Base-by-base conservation (phyloP, 2,329 filamentous ascomycete genomes). In the Epichloe festucae region DNA sequence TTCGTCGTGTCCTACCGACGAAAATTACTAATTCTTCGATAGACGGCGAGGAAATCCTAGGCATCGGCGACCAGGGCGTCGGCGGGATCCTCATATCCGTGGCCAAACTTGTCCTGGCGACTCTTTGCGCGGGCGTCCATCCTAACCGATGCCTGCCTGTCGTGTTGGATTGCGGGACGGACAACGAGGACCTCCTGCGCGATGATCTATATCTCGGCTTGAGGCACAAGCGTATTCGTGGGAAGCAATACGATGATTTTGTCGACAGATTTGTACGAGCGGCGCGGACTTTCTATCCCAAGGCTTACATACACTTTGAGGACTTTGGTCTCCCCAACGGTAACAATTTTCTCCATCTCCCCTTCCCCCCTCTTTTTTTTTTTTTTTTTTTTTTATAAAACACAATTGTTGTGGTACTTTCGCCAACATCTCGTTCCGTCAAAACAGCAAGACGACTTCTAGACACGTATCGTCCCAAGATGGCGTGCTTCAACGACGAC, bases 401-500 rank as follows among this genome's bases (percentile, higher is more conserved):
- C 17, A 21, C n/a, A 12, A 12, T 6, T 42, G n/a, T 12, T 21
- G 40, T 12, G 6, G 21, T 19, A 1, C 17, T 5, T 42, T 19
- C 21, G 12, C 40, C 21, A 19, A 42, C 11, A 42, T 19, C 11
- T 42, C 21, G 40, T 42, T 42, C 17, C 3, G 2, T 45, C 46
- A 52, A 0, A 35, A 75, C 23, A 46, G 86, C 87, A 0, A 75
- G 85, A 34, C 78, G 86, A 3, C 78, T 95, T 2, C 73, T 95
- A 1, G 86, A 95, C 54, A 77, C 74, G 38, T 95, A 93, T 60
- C 78, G 84, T 1, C 75, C 82, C 0, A 62, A 85, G 48, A 83
- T 91, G 7, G 76, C 89, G 0, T 94, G 88, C 65, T 95, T 95
- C 73, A 95, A 95, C 60, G 89, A 95, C 53, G 89, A 95, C 63